These are phyloP conservation scores for Cymbopogon citratus DNA, from an alignment of 176 grass and related monocot species.

Conservation along the genomic window DNA sequence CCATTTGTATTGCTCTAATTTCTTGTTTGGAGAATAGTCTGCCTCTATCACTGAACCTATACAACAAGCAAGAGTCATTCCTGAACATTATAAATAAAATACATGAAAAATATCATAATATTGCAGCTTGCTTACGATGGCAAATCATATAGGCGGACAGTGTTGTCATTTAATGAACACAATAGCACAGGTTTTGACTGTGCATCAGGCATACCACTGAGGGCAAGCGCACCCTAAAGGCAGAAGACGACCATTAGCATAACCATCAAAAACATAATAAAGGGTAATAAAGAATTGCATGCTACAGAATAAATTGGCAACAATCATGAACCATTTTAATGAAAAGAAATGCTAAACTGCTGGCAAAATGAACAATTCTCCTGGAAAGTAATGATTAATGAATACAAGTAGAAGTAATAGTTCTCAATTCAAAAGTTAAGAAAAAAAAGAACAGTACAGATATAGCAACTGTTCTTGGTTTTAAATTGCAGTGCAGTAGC, in stretches of 20 bases:
- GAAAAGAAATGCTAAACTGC: neutral
- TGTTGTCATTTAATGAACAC: conserved; percentile 90
- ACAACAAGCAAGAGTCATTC: conserved; percentile 23
- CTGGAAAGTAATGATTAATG: neutral
- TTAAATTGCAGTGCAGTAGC: neutral
- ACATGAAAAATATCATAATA: conserved; percentile 18
- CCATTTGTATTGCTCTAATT: conserved; percentile 67
- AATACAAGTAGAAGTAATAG: neutral
- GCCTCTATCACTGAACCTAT: conserved; percentile 85
- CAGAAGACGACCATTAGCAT: conserved; percentile 19
- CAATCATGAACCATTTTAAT: neutral
- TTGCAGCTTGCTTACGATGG: conserved; percentile 72
- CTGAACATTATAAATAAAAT: conserved; percentile 10
- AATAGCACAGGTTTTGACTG: conserved; percentile 82
- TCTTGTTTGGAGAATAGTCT: conserved; percentile 80
- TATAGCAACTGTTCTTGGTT: neutral
- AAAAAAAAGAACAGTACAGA: neutral
- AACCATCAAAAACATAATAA: neutral
- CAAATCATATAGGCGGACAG: conserved; percentile 69
- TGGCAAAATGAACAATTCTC: neutral
- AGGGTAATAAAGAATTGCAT: neutral
- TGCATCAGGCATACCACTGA: conserved; percentile 77
- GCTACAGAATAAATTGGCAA: neutral
- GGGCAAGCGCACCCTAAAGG: conserved; percentile 70
- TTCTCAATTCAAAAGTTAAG: neutral